Evolutionary conservation across 108 stramenopile genomes (phyloP).

Genomic region (Fistulifera pelliculosa): DNA sequence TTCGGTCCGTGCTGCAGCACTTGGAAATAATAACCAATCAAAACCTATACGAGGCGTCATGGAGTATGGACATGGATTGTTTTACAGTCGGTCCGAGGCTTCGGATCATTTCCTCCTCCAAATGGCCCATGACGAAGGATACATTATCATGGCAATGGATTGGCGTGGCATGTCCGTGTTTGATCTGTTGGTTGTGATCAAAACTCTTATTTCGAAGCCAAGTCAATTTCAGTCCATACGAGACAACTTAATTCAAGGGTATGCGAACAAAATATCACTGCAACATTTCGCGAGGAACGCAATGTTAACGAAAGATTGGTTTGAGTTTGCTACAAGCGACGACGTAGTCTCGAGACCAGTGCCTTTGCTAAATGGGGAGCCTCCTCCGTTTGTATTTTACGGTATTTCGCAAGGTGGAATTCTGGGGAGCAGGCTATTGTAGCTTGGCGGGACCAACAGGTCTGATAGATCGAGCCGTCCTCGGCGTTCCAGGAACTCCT

Average conservation of each 20-base stretch:
- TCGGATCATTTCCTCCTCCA: slow-evolving; percentile 13
- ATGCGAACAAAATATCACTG: slow-evolving; percentile 26
- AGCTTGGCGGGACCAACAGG: slow-evolving; percentile 23
- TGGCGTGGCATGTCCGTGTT: slow-evolving; percentile 52
- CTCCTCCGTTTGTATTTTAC: slow-evolving; percentile 39
- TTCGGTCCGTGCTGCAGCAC: slow-evolving; percentile 19
- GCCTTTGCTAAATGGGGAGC: background rate
- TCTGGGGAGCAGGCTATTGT: slow-evolving; percentile 58
- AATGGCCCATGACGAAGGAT: slow-evolving; percentile 41
- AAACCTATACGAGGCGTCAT: slow-evolving; percentile 36
- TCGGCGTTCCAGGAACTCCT: slow-evolving; percentile 66
- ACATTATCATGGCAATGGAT: slow-evolving; percentile 37
- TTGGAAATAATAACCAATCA: slow-evolving; percentile 8
- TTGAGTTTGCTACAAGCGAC: slow-evolving; percentile 10
- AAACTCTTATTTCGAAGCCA: slow-evolving; percentile 16
- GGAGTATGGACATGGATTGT: slow-evolving; percentile 76
- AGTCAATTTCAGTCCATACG: slow-evolving; percentile 14
- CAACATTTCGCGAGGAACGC: slow-evolving; percentile 24
- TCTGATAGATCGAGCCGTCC: slow-evolving; percentile 47
- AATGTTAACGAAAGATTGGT: slow-evolving; percentile 13
- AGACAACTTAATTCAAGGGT: slow-evolving; percentile 44
- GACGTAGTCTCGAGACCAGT: background rate
- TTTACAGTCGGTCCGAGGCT: slow-evolving; percentile 40
- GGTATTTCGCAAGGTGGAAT: slow-evolving; percentile 77
- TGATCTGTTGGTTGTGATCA: slow-evolving; percentile 33